Conservation (phyloP, 2,329 filamentous ascomycete species). For the Lanzia echinophila region DNA sequence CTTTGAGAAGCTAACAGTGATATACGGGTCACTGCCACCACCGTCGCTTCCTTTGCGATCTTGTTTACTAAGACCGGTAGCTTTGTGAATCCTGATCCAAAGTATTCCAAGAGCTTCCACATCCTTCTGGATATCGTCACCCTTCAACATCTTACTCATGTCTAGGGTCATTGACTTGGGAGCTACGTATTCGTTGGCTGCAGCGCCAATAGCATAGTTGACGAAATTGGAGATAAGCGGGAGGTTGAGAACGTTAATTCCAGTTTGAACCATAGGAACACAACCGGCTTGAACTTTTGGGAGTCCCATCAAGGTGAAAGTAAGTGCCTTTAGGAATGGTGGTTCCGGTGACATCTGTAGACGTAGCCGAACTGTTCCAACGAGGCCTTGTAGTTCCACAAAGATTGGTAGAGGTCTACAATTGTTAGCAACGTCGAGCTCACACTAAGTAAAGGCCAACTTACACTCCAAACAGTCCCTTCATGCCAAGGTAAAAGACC, state of each 20-base stretch:
- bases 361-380: conserved; percentile 77
- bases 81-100: conserved; percentile 87
- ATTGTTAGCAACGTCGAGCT: neutral
- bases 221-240: conserved; percentile 85
- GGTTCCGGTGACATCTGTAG: conserved; percentile 83
- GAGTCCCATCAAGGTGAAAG: conserved; percentile 89
- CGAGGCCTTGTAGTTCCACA: conserved; percentile 85
- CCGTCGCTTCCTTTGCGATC: conserved; percentile 74
- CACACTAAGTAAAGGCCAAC: neutral
- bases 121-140: conserved; percentile 88
- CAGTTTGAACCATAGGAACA: conserved; percentile 84
- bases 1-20: conserved; percentile 90
- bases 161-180: conserved; percentile 93
- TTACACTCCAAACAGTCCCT: conserved; percentile 28
- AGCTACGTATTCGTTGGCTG: conserved; percentile 85
- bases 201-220: conserved; percentile 69
- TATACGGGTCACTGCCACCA: conserved; percentile 90
- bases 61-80: conserved; percentile 82
- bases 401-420: conserved; percentile 20
- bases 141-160: conserved; percentile 81
- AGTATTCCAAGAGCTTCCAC: conserved; percentile 81
- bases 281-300: conserved; percentile 87
- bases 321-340: conserved; percentile 85
- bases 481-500: conserved; percentile 77
- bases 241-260: conserved; percentile 84